These are phyloP conservation scores for Xylaria bambusicola DNA, from an alignment of 495 filamentous ascomycete species.

Conservation along the genomic window DNA sequence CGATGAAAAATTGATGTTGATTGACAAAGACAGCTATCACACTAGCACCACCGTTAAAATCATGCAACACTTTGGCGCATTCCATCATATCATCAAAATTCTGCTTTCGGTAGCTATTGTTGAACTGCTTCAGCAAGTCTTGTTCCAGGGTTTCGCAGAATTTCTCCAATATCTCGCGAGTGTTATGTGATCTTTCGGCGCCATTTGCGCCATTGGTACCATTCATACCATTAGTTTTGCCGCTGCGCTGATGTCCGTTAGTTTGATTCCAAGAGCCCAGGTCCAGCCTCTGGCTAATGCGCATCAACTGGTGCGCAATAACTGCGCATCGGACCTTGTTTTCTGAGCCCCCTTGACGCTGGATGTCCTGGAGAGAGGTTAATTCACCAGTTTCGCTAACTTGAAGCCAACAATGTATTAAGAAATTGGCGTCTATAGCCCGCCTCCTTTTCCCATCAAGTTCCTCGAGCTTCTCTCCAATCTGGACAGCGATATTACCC, in stretches of 20 bases:
- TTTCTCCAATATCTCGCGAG: slow-evolving; percentile 90
- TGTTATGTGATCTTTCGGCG: slow-evolving; percentile 57
- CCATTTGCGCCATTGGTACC: slow-evolving; percentile 53
- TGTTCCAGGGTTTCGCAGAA: slow-evolving; percentile 96
- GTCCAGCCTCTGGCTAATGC: slow-evolving; percentile 84
- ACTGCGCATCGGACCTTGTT: slow-evolving; percentile 86
- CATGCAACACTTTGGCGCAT: slow-evolving; percentile 88
- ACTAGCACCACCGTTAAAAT: slow-evolving; percentile 93
- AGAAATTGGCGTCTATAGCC: slow-evolving; percentile 88
- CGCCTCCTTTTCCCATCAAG: slow-evolving; percentile 87
- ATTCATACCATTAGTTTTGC: too few relatives aligned
- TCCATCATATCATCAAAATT: slow-evolving; percentile 97
- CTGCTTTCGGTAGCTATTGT: slow-evolving; percentile 88
- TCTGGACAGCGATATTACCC: slow-evolving; percentile 88
- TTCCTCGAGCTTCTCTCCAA: slow-evolving; percentile 89
- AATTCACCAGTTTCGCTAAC: slow-evolving; percentile 84
- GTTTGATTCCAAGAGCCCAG: slow-evolving; percentile 67
- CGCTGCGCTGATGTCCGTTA: slow-evolving; percentile 51
- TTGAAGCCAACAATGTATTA: slow-evolving; percentile 94
- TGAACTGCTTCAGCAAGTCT: slow-evolving; percentile 92
- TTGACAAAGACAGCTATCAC: slow-evolving; percentile 96
- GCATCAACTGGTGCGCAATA: slow-evolving; percentile 84
- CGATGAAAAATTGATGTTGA: slow-evolving; percentile 99
- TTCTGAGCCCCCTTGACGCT: slow-evolving; percentile 75
- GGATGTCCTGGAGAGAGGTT: slow-evolving; percentile 75